Evolutionary conservation across 768 basidiomycete genomes (phyloP).

Genomic region (Lenzites betulinus): DNA sequence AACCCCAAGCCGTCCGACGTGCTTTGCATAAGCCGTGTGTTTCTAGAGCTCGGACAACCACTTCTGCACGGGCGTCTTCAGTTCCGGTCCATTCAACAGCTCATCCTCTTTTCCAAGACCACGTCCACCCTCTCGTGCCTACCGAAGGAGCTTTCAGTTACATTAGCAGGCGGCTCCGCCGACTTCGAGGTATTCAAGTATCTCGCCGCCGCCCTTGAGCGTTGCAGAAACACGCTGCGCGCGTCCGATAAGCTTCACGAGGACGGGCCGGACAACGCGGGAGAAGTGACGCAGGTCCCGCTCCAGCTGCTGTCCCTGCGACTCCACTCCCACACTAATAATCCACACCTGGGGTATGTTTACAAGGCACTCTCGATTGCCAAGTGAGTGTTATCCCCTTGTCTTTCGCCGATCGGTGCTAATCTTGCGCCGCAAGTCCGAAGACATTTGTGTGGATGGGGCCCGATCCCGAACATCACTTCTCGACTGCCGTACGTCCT

Average conservation of each 20-base stretch:
- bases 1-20: conserved; percentile 21
- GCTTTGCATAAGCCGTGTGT: conserved; percentile 23
- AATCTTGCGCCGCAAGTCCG: conserved; percentile 37
- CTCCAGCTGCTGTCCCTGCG: conserved; percentile 38
- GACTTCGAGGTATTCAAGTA: conserved; percentile 30
- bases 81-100: conserved; percentile 30
- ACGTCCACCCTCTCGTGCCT: conserved; percentile 21
- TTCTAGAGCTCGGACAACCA: conserved; percentile 22
- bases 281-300: conserved; percentile 11
- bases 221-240: conserved; percentile 21
- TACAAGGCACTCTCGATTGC: conserved; percentile 36
- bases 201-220: conserved; percentile 31
- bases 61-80: conserved; percentile 28
- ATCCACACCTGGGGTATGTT: conserved; percentile 33
- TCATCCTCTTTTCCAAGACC: conserved; percentile 26
- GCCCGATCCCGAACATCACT: conserved; percentile 61
- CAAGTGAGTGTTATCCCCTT: conserved; percentile 36
- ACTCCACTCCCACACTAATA: conserved; percentile 42
- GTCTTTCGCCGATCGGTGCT: background rate
- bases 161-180: conserved; percentile 34
- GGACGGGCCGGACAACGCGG: background rate
- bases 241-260: background rate
- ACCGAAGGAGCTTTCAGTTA: conserved; percentile 32
- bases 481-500: conserved; percentile 58
- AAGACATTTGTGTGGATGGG: conserved; percentile 56